Percentiles rank a stretch among this genome's conserved stretches.
Evolutionary conservation across 495 filamentous ascomycete species (phyloP).

Genomic region (Neurospora sp.): DNA sequence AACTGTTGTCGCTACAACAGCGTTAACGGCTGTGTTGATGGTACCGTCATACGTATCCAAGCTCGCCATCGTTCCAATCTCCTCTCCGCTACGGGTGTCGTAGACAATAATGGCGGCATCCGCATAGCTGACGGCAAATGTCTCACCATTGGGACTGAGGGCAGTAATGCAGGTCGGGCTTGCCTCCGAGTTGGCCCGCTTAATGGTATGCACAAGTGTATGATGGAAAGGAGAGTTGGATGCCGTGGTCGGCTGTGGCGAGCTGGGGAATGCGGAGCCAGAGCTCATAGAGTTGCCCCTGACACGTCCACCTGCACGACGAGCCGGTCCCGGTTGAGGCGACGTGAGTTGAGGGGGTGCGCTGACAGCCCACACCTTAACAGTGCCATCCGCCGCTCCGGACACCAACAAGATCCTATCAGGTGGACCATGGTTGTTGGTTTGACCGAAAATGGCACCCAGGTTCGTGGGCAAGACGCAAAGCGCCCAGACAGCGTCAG

Average conservation of each 20-base stretch:
- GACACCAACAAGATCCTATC: conserved; percentile 87
- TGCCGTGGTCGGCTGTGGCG: conserved; percentile 79
- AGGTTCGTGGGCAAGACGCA: conserved; percentile 85
- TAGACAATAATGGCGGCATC: conserved; percentile 87
- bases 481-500: conserved; percentile 90
- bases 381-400: conserved; percentile 80
- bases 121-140: conserved; percentile 84
- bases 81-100: conserved; percentile 83
- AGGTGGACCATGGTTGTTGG: conserved; percentile 56
- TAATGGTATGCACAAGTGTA: conserved; percentile 73
- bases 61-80: conserved; percentile 84
- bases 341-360: conserved; percentile 78
- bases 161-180: conserved; percentile 89
- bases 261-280: conserved; percentile 78
- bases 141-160: conserved; percentile 73
- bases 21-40: conserved; percentile 71
- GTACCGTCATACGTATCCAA: conserved; percentile 88
- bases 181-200: conserved; percentile 53
- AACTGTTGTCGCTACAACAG: conserved; percentile 78
- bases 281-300: conserved; percentile 85
- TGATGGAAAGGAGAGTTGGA: conserved; percentile 47
- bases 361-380: conserved; percentile 91
- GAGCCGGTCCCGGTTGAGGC: conserved; percentile 47
- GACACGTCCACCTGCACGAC: conserved; percentile 70
- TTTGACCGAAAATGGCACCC: conserved; percentile 63